These are phyloP conservation scores for Coelastrella sp. DNA, from an alignment of 139 green algal genomes.

Conservation along the genomic window DNA sequence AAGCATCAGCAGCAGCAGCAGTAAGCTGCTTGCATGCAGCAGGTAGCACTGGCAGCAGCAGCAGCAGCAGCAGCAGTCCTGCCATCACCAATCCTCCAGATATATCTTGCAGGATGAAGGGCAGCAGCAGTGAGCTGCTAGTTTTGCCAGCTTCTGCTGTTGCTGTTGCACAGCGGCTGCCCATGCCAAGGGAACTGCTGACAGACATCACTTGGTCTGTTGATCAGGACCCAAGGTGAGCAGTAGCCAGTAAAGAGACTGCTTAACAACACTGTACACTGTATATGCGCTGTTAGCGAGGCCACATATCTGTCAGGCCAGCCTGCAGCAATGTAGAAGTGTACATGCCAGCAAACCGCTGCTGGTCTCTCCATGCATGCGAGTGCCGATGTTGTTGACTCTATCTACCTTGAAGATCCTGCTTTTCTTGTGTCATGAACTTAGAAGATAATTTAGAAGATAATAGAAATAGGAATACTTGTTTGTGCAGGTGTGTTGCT, in stretches of 20 bases:
- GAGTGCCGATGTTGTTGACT: not conserved
- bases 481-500: conserved; percentile 14
- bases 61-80: not conserved
- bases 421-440: not conserved
- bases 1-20: conserved; percentile 18
- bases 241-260: not conserved
- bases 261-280: not conserved
- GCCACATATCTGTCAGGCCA: not conserved
- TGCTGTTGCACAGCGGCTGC: not conserved
- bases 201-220: conserved; percentile 9
- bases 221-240: conserved; percentile 26
- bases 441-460: not conserved
- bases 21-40: not conserved
- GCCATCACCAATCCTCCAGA: not conserved
- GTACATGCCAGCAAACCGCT: no score
- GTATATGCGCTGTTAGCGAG: not conserved
- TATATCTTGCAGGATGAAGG: not conserved
- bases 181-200: conserved; percentile 10
- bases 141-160: not conserved
- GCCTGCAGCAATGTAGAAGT: not conserved
- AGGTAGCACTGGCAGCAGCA: not conserved
- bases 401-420: not conserved
- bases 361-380: not conserved
- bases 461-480: not conserved
- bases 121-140: not conserved